Conservation (phyloP, 306 rosid genomes). For the Citrullus mucosospermus region DNA sequence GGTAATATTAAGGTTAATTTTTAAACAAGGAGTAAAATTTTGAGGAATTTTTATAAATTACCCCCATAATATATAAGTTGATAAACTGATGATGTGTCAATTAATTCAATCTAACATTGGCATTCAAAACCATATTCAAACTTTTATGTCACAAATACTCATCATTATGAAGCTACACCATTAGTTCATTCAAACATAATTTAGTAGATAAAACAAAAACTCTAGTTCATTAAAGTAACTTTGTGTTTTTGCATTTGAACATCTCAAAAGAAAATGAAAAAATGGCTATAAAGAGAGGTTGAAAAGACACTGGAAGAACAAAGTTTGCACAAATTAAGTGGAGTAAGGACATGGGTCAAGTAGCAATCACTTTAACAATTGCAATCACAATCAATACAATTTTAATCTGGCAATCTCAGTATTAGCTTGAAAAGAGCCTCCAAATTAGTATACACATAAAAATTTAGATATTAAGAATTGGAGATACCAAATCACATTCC, state of each 20-base stretch:
- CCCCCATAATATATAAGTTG: too few species aligned
- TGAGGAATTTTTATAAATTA: too few species aligned
- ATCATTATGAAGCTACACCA: too few species aligned
- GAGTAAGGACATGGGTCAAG: background rate
- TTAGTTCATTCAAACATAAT: too few species aligned
- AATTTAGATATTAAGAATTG: constrained; percentile 22
- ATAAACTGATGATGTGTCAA: too few species aligned
- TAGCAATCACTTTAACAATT: constrained; percentile 9
- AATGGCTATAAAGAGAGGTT: background rate
- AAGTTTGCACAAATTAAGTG: background rate
- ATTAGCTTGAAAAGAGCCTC: constrained; percentile 37
- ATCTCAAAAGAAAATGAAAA: background rate
- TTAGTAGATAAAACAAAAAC: too few species aligned
- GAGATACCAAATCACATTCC: constrained; percentile 36
- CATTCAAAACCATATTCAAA: too few species aligned
- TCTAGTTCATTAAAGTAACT: background rate
- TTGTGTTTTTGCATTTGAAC: background rate
- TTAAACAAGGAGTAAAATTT: too few species aligned
- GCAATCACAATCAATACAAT: constrained; percentile 5
- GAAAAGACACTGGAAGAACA: background rate
- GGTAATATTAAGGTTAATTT: too few species aligned
- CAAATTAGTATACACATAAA: constrained; percentile 12
- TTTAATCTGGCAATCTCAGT: constrained; percentile 12
- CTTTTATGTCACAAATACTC: too few species aligned
- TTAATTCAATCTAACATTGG: too few species aligned